These are phyloP conservation scores for Ogataea paraovalis DNA, from an alignment of 805 yeast species.

Conservation along the genomic window DNA sequence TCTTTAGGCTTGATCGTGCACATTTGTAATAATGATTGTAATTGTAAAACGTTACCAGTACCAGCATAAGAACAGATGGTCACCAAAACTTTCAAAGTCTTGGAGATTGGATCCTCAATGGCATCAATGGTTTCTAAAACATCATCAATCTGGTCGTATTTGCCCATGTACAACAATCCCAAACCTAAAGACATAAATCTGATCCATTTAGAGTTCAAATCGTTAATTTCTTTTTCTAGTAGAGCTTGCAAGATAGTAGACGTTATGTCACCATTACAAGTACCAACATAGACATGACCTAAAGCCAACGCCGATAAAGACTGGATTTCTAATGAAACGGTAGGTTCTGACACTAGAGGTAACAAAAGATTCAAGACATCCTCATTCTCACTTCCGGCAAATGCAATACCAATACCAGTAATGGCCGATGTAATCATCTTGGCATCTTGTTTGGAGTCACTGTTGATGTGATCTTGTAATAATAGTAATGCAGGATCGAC, in stretches of 20 bases:
- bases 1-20: constrained; percentile 70
- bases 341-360: constrained; percentile 79
- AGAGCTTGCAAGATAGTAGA: constrained; percentile 88
- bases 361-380: constrained; percentile 72
- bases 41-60: constrained; percentile 93
- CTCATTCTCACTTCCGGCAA: constrained; percentile 89
- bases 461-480: constrained; percentile 63
- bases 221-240: constrained; percentile 76
- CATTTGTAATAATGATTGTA: constrained; percentile 86
- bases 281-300: constrained; percentile 93
- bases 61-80: constrained; percentile 95
- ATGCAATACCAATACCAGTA: constrained; percentile 88
- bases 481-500: constrained; percentile 88
- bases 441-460: constrained; percentile 48
- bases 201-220: constrained; percentile 81
- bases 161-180: constrained; percentile 89
- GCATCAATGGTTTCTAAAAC: constrained; percentile 92
- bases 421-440: constrained; percentile 76
- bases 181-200: constrained; percentile 88
- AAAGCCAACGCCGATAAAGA: constrained; percentile 86
- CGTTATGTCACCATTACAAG: constrained; percentile 91
- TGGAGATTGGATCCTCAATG: constrained; percentile 89
- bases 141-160: constrained; percentile 90
- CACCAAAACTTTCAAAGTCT: constrained; percentile 83
- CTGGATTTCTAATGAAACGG: constrained; percentile 70